Evolutionary conservation across 495 filamentous ascomycete genomes (phyloP).

Genomic region (Penicillium chermesinum): DNA sequence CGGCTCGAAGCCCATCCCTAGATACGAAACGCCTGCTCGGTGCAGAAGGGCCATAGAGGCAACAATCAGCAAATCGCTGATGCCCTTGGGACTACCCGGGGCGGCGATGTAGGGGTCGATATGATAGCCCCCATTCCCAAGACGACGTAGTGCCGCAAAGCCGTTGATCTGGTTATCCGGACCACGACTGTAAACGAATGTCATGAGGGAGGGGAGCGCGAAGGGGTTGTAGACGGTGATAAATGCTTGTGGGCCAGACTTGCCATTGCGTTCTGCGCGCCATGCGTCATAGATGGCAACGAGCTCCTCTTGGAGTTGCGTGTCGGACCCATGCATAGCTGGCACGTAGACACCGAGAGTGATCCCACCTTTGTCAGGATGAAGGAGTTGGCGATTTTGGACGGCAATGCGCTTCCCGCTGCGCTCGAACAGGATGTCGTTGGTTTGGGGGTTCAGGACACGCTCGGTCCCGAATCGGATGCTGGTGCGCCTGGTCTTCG

Average conservation of each 20-base stretch:
- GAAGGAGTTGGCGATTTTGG: constrained; percentile 33
- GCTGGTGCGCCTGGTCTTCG: constrained; percentile 27
- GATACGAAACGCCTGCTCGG: constrained; percentile 26
- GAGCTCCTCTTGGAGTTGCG: constrained; percentile 26
- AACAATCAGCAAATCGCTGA: constrained; percentile 36
- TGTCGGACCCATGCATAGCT: constrained; percentile 19
- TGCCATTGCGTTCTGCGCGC: constrained; percentile 30
- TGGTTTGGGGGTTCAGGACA: constrained; percentile 38
- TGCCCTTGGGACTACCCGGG: constrained; percentile 30
- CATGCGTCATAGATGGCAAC: constrained; percentile 36
- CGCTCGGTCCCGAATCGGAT: constrained; percentile 40
- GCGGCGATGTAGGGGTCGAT: constrained; percentile 40
- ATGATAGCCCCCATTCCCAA: constrained; percentile 38
- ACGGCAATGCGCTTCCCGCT: constrained; percentile 34
- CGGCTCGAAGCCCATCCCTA: constrained; percentile 41
- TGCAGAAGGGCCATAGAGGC: constrained; percentile 34
- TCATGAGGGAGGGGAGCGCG: constrained; percentile 36
- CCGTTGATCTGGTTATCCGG: constrained; percentile 29
- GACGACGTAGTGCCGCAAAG: constrained; percentile 35
- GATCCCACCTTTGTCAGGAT: constrained; percentile 29
- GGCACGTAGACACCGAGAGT: constrained; percentile 34
- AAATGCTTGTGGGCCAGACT: constrained; percentile 29
- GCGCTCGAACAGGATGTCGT: constrained; percentile 35
- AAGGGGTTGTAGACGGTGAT: constrained; percentile 44
- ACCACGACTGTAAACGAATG: constrained; percentile 36